phyloP scores from a whole-genome alignment of 176 grass and related monocot species.

The Oryza australiensis region DNA sequence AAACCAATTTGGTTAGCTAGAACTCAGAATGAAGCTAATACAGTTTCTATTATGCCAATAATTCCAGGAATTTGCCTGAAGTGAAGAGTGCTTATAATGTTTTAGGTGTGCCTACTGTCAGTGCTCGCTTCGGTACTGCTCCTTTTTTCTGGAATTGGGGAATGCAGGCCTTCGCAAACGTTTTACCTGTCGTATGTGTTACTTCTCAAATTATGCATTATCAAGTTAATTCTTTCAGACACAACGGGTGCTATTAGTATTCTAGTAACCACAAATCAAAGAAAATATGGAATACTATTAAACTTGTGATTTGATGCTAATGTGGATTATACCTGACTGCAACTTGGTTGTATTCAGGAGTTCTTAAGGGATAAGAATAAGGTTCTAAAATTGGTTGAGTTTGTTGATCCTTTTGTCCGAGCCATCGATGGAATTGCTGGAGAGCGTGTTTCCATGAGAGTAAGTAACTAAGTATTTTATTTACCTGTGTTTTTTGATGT shows the following conservation, averaged over 20 bases:
- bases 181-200: conserved; percentile 74
- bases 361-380: conserved; percentile 79
- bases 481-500: background rate
- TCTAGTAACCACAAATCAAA: background rate
- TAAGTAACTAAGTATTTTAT: conserved; percentile 35
- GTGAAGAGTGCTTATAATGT: conserved; percentile 81
- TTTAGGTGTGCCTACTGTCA: conserved; percentile 88
- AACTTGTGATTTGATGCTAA: background rate
- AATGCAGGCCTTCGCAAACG: conserved; percentile 84
- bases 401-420: conserved; percentile 73
- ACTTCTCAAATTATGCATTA: conserved; percentile 14
- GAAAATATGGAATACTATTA: conserved; percentile 4
- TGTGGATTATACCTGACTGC: conserved; percentile 25
- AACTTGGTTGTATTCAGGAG: conserved; percentile 47
- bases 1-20: background rate
- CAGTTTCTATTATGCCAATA: background rate
- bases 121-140: conserved; percentile 88
- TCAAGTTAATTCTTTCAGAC: conserved; percentile 1
- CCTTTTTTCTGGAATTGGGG: conserved; percentile 99
- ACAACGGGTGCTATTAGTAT: background rate
- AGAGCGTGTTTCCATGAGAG: conserved; percentile 80
- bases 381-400: conserved; percentile 57
- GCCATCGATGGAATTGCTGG: conserved; percentile 78
- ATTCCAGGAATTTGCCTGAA: conserved; percentile 93
- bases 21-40: background rate